Conservation (phyloP, 768 basidiomycete genomes). For the Boletales sp. region DNA sequence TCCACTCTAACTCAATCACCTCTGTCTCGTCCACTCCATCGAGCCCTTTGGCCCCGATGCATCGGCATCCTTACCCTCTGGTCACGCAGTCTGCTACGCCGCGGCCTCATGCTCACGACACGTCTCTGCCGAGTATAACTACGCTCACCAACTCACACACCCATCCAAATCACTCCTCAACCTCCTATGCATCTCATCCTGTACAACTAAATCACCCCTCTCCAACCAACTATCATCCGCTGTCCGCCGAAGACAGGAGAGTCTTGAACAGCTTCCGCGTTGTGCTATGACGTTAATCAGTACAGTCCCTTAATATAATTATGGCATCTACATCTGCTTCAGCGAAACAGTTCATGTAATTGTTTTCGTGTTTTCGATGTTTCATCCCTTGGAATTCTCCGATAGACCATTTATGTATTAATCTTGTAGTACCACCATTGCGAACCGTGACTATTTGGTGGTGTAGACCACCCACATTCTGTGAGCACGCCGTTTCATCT, state of each 20-base stretch:
- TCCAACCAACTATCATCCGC: conserved; percentile 33
- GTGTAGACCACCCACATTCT: background rate
- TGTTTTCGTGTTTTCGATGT: background rate
- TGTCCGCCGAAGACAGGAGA: conserved; percentile 56
- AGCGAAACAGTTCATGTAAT: background rate
- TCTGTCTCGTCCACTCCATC: conserved; percentile 17
- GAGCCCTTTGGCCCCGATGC: conserved; percentile 6
- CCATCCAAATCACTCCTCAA: conserved; percentile 1
- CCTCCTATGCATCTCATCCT: conserved; percentile 4
- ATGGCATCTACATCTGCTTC: background rate
- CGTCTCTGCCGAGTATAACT: conserved; percentile 24
- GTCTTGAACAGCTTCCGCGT: conserved; percentile 56
- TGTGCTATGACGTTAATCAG: conserved; percentile 35
- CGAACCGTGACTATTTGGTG: too few species aligned
- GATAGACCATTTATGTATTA: conserved; percentile 1
- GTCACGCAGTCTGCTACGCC: conserved; percentile 1
- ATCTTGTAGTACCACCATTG: background rate
- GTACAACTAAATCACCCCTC: conserved; percentile 23
- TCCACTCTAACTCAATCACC: conserved; percentile 6
- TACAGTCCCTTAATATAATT: background rate
- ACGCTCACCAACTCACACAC: conserved; percentile 7
- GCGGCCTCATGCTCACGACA: conserved; percentile 3
- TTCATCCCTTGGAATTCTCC: conserved; percentile 2
- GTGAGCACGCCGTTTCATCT: background rate
- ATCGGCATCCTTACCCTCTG: conserved; percentile 7